Percentiles rank a stretch among this genome's conserved stretches.
These are phyloP conservation scores for Tylopilus sp. DNA, from an alignment of 768 basidiomycete species.

Conservation along the genomic window DNA sequence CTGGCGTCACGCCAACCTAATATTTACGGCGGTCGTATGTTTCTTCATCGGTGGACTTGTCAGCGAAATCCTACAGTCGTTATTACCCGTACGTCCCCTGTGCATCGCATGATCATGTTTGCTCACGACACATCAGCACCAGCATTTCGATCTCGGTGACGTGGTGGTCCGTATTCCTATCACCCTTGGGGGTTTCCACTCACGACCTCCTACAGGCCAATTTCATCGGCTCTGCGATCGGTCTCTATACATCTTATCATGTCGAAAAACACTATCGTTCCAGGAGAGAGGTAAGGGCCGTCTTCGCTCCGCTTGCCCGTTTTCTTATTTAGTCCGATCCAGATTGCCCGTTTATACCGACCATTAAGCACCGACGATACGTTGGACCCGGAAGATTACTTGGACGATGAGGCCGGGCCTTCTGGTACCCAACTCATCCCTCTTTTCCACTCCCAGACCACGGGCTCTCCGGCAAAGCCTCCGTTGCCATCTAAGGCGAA, in stretches of 20 bases:
- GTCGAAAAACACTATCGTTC: constrained; percentile 75
- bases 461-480: constrained; percentile 17
- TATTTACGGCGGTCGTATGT: constrained; percentile 67
- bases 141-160: constrained; percentile 71
- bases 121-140: constrained; percentile 43
- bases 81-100: constrained; percentile 56
- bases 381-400: constrained; percentile 50
- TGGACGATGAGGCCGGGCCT: constrained; percentile 42
- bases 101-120: neutral
- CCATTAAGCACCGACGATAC: constrained; percentile 55
- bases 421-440: constrained; percentile 58
- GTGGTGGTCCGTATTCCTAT: constrained; percentile 49
- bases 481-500: constrained; percentile 27
- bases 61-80: constrained; percentile 78
- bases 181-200: constrained; percentile 12
- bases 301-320: neutral
- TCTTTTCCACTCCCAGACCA: constrained; percentile 30
- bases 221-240: constrained; percentile 65
- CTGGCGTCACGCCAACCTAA: constrained; percentile 71
- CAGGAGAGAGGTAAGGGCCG: constrained; percentile 61
- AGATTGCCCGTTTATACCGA: constrained; percentile 78
- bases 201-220: constrained; percentile 60
- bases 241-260: constrained; percentile 62
- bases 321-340: constrained; percentile 1
- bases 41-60: constrained; percentile 78